Base-by-base conservation (phyloP, 306 rosid genomes). In the Prunus fruticosa region DNA sequence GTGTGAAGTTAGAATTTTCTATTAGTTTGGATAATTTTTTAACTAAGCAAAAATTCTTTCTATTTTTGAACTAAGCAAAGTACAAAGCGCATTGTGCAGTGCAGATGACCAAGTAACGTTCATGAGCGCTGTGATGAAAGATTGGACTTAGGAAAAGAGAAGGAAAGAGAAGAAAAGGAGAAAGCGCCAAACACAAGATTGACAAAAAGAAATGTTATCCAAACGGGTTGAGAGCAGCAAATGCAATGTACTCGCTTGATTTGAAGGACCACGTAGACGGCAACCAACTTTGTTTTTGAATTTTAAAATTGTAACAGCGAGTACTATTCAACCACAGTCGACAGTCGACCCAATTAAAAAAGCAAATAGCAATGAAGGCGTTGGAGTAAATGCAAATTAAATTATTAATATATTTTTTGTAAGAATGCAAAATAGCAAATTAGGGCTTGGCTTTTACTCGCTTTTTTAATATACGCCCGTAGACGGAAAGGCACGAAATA, bases 401-500 rank as follows among this genome's bases (percentile, higher is more conserved):
- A 66, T 15, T 72, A 72, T 43, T 58, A 58, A 23, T 72, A 32
- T 32, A 57, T 14, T 41, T 25, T 8, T 22, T 10, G 56, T 25
- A 43, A 23, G 50, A 58, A 22, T 6, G 49, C 64, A 56, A 72
- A 22, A 41, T 25, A 8, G 27, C 67, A 57, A 72, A 72, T 23
- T 41, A 23, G 67, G 56, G 27, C 64, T 58, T 56, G 56, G 64
- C 67, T 57, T 72, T 58, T 72, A 72, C 23, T 32, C 19, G 49
- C 41, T 64, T 64, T 64, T 64, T 34, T 1, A 50, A 30, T 43
- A 63, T 64, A 65, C 11, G 41, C 69, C 62, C 57, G 25, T 19
- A 53, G 61, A 64, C 66, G 75, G 15, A 38, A 73, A 43, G 79
- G 75, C 80, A 76, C 50, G 75, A 64, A 65, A 79, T 62, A 72